Evolutionary conservation across 148 eudicot genomes (phyloP), one percentile per base, ranked within the genome.

Genomic region (Camellia granthamiana): DNA sequence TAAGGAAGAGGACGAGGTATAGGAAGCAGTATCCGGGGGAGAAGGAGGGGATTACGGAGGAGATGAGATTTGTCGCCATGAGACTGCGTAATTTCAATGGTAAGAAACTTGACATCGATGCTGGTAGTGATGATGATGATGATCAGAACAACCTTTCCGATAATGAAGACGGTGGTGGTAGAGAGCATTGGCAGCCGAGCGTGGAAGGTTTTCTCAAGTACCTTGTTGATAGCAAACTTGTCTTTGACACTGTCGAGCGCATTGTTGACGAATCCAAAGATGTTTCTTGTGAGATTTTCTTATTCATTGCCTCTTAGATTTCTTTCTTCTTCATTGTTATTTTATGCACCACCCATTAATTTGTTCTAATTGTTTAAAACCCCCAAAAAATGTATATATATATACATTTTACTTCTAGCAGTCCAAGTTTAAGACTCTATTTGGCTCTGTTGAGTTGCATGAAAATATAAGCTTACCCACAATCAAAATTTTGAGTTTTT

Each of bases 51-150:
- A 95, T 95, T 11, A 88, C 91, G 3, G 99, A 92, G 84, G 99
- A 93, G 79, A 84, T 95, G 94, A 85, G 98, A 82, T 95, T 95
- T 65, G 94, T 95, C 54, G 97, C 94, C 19, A 95, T 95, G 98
- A 95, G 87, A 79, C 91, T 95, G 6, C 88, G 89, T 15, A 90
- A 94, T 70, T 79, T 43, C 30, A 83, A 84, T 46, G 87, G 88
- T 1, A 69, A 70, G 56, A 82, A 64, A 60, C 55, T 82, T 1
- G 72, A 82, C 38, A 46, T 10, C 18, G 15, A 49, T 49, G 38
- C 69, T 65, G 16, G 62, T 81, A 79, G 19, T 63, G 75, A 62
- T 9, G 81, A 77, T 3, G 74, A 30, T 30, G 38, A 30, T 42
- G 73, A 44, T n/a, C 61, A 38, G 49, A 78, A n/a, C 47, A 69